Percentiles rank a stretch among this genome's conserved stretches.
Evolutionary conservation across 139 green algal genomes (phyloP).

Genomic region (Protoeuglena noctilucae): DNA sequence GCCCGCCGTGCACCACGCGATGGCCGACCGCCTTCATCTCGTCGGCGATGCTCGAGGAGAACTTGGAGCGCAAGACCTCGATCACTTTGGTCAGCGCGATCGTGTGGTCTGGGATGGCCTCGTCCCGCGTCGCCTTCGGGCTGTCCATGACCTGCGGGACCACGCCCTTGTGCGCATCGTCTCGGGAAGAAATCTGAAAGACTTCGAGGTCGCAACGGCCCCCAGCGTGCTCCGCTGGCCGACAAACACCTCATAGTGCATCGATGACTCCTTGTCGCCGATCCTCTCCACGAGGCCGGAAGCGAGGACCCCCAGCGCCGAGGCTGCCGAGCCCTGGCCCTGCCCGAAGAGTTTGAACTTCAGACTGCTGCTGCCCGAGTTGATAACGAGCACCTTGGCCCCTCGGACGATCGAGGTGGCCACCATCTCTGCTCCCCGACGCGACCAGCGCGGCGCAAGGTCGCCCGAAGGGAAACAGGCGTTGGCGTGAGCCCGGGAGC

Average conservation of each 20-base stretch:
- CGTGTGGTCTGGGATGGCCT: neutral
- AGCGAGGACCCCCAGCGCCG: conserved; percentile 15
- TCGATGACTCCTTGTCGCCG: conserved; percentile 27
- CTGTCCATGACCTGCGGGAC: too few relatives aligned
- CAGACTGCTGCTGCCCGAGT: conserved; percentile 35
- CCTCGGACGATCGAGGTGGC: too few relatives aligned
- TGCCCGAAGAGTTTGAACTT: conserved; percentile 57
- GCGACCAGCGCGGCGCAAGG: too few relatives aligned
- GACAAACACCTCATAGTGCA: too few relatives aligned
- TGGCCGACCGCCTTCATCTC: conserved; percentile 2
- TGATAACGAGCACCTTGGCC: conserved; percentile 45
- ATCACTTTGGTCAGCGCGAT: neutral
- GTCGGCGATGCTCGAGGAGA: conserved; percentile 1
- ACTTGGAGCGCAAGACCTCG: neutral
- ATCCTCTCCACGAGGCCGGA: conserved; percentile 54
- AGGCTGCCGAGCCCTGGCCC: neutral
- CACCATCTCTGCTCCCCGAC: too few relatives aligned
- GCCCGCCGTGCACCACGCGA: conserved; percentile 6
- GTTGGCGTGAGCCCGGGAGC: too few relatives aligned
- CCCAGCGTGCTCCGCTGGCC: too few relatives aligned
- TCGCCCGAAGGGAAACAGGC: too few relatives aligned
- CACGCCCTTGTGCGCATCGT: too few relatives aligned
- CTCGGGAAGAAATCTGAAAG: too few relatives aligned
- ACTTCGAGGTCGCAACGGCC: too few relatives aligned
- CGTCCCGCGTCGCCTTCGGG: neutral